Evolutionary conservation across 306 rosid species (phyloP).

Genomic region (Sicyos baderoa): DNA sequence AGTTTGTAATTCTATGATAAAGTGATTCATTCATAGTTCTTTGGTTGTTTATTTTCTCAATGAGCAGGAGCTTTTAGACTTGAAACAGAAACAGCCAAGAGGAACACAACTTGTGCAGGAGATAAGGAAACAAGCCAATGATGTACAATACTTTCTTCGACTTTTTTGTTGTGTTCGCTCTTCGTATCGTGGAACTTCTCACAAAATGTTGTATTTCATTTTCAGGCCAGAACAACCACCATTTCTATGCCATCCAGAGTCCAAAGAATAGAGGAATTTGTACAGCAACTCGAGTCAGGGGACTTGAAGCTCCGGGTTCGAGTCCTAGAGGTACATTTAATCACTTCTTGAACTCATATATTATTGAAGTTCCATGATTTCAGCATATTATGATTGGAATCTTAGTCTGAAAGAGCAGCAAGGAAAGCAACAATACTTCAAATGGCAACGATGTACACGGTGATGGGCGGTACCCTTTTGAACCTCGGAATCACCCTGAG

Average conservation of each 20-base stretch:
- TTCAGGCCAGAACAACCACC: conserved; percentile 68
- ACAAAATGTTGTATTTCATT: not conserved
- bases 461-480: conserved; percentile 72
- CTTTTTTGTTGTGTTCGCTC: conserved; percentile 17
- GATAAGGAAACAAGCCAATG: conserved; percentile 81
- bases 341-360: not conserved
- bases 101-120: conserved; percentile 62
- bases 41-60: not conserved
- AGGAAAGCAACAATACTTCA: conserved; percentile 71
- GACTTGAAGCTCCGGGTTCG: conserved; percentile 90
- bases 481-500: conserved; percentile 66
- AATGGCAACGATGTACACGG: conserved; percentile 76
- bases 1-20: too few relatives aligned
- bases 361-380: not conserved
- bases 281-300: conserved; percentile 75
- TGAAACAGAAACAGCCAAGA: conserved; percentile 49
- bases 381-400: conserved; percentile 3
- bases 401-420: conserved; percentile 90
- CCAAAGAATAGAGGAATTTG: conserved; percentile 83
- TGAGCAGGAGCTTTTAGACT: conserved; percentile 74
- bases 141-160: conserved; percentile 34
- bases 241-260: conserved; percentile 96
- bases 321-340: conserved; percentile 66
- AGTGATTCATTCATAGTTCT: conserved; percentile 1
- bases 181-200: conserved; percentile 8